A percentile compares a stretch with the other conserved stretches of the same genome.
These are phyloP conservation scores for Dichotomopilus funicola DNA, from an alignment of 2,329 filamentous ascomycete species.

Conservation along the genomic window DNA sequence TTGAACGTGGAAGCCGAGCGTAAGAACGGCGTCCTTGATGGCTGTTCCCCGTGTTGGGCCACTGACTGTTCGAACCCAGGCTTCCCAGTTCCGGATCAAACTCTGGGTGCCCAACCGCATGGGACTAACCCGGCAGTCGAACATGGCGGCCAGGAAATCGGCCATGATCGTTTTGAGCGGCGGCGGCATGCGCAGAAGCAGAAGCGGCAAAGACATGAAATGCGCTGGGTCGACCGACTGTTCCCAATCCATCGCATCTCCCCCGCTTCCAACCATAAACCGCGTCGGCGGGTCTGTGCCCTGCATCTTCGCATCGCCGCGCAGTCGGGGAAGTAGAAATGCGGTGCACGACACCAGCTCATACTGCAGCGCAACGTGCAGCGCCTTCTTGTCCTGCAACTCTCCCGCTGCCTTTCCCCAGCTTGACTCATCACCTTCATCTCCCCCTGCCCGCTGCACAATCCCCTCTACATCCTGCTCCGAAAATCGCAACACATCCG, in stretches of 20 bases:
- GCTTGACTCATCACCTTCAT: not conserved
- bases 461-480: not conserved
- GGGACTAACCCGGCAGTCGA: constrained; percentile 50
- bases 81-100: constrained; percentile 44
- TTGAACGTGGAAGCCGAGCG: constrained; percentile 44
- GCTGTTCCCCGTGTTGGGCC: constrained; percentile 29
- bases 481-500: constrained; percentile 13
- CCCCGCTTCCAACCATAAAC: constrained; percentile 7
- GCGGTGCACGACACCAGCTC: constrained; percentile 47
- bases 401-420: not conserved
- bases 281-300: not conserved
- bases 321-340: constrained; percentile 39
- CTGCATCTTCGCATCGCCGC: not conserved
- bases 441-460: constrained; percentile 13
- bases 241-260: constrained; percentile 4
- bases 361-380: constrained; percentile 45
- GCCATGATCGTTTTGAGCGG: constrained; percentile 42
- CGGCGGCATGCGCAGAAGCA: constrained; percentile 50
- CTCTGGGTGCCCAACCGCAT: constrained; percentile 45
- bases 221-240: constrained; percentile 7
- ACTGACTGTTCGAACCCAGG: constrained; percentile 40
- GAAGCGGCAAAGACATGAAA: constrained; percentile 45
- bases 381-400: constrained; percentile 27
- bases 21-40: constrained; percentile 44
- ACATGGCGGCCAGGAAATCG: constrained; percentile 47